Conservation (phyloP, 2,329 filamentous ascomycete species). For the Diaporthe citrichinensis region DNA sequence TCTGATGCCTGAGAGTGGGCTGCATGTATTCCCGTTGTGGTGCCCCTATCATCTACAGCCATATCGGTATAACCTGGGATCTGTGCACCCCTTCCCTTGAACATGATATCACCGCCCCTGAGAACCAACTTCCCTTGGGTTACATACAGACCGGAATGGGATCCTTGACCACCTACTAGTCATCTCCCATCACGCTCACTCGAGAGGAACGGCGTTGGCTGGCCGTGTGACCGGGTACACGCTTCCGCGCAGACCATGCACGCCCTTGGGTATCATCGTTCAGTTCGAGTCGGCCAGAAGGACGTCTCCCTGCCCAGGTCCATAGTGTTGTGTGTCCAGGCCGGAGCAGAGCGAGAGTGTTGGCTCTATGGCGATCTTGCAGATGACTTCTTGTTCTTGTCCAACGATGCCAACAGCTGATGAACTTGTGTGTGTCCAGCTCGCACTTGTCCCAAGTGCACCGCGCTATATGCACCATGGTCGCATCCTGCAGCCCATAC, state of each 20-base stretch:
- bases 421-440: slow-evolving; percentile 15
- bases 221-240: slow-evolving; percentile 6
- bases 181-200: slow-evolving; percentile 12
- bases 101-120: slow-evolving; percentile 2
- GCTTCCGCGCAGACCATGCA: slow-evolving; percentile 12
- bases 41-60: slow-evolving; percentile 26
- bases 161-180: background rate
- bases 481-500: background rate
- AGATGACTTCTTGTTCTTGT: slow-evolving; percentile 1
- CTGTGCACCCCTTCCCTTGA: slow-evolving; percentile 4
- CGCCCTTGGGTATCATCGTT: background rate
- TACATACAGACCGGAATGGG: slow-evolving; percentile 8
- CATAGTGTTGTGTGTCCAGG: background rate
- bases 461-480: background rate
- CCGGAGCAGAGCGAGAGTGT: background rate
- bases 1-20: background rate
- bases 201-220: slow-evolving; percentile 19
- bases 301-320: background rate
- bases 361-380: background rate
- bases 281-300: background rate
- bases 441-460: background rate
- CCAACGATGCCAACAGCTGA: slow-evolving; percentile 1
- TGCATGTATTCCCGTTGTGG: background rate
- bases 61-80: background rate
- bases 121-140: background rate